Evolutionary conservation across 129 eudicot species (phyloP), one percentile per base, ranked within the genome.

Genomic region (Centrapalus pauciflorus): DNA sequence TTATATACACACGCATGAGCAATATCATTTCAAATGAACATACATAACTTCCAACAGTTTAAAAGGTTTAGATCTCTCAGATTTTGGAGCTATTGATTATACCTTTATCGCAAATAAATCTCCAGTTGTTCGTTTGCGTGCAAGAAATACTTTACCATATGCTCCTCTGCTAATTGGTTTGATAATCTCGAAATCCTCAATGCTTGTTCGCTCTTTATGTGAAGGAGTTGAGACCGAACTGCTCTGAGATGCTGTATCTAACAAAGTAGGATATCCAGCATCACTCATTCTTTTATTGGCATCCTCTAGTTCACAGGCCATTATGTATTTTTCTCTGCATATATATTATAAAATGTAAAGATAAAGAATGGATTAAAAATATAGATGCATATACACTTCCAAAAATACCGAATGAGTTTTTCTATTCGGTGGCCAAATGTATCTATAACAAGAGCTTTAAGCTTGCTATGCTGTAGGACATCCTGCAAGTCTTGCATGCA

Each of bases 51-150:
- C 46, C 30, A 5, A 28, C 58, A 63, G 51, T 17, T 16, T 5
- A 40, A 37, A 33, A 54, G 26, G 29, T 11, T 40, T 11, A 7
- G 13, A 64, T 23, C 30, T 12, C 35, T 25, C 45, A 51, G 25
- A 33, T 21, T 16, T 3, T 45, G 28, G 67, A 69, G 10, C 16
- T 6, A 62, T 20, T 26, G 52, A 28, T 4, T 30, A 45, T 85
- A 86, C 97, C 97, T 90, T 90, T 41, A 90, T 86, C 23, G 97
- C 97, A 86, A 90, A 90, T 13, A 90, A 71, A 78, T 90, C 97
- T 62, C 97, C 95, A 27, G 97, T 86, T 3, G 95, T 76, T 41
- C 92, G 74, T 79, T 88, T 88, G 64, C 92, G 79, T 50, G 96
- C 92, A 73, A 88, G 80, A 77, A 82, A 88, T 12, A 88, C 96